Conservation (phyloP, 495 filamentous ascomycete species). For the Aspergillus taichungensis region DNA sequence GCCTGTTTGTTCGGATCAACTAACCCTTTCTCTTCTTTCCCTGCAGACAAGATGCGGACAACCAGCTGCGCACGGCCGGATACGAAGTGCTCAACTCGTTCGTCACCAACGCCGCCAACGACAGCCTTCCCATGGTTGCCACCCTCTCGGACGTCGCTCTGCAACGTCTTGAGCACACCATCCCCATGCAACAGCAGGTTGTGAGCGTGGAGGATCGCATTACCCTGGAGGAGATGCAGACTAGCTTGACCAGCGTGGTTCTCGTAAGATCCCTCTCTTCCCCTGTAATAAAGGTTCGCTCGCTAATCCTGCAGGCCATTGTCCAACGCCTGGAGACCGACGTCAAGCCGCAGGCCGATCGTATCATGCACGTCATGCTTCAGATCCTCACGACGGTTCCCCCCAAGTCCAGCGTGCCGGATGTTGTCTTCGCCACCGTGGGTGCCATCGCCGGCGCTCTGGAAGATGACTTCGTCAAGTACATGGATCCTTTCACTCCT, state of each 20-base stretch:
- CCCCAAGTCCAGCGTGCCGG: slow-evolving; percentile 86
- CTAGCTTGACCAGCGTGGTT: slow-evolving; percentile 81
- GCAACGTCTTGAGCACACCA: slow-evolving; percentile 80
- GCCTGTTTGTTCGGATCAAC: too few relatives aligned
- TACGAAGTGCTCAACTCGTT: slow-evolving; percentile 96
- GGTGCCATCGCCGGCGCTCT: slow-evolving; percentile 78
- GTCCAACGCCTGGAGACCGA: slow-evolving; percentile 87
- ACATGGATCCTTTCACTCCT: slow-evolving; percentile 89
- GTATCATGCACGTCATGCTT: slow-evolving; percentile 83
- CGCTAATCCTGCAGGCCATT: slow-evolving; percentile 48
- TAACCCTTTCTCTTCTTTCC: background rate
- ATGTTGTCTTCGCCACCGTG: slow-evolving; percentile 83
- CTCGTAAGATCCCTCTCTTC: slow-evolving; percentile 35
- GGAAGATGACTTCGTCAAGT: slow-evolving; percentile 86
- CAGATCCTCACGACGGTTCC: slow-evolving; percentile 69
- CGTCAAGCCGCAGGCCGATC: slow-evolving; percentile 81
- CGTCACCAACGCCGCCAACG: slow-evolving; percentile 78
- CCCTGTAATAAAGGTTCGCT: background rate
- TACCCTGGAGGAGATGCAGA: slow-evolving; percentile 94
- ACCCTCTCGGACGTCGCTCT: slow-evolving; percentile 75
- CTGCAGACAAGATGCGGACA: slow-evolving; percentile 63
- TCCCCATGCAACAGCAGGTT: slow-evolving; percentile 86
- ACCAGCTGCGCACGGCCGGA: slow-evolving; percentile 91
- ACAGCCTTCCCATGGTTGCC: slow-evolving; percentile 73
- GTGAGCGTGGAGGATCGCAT: slow-evolving; percentile 94